Base-by-base conservation (phyloP, 1,284 basidiomycete genomes). In the Ceratobasidium sp. region DNA sequence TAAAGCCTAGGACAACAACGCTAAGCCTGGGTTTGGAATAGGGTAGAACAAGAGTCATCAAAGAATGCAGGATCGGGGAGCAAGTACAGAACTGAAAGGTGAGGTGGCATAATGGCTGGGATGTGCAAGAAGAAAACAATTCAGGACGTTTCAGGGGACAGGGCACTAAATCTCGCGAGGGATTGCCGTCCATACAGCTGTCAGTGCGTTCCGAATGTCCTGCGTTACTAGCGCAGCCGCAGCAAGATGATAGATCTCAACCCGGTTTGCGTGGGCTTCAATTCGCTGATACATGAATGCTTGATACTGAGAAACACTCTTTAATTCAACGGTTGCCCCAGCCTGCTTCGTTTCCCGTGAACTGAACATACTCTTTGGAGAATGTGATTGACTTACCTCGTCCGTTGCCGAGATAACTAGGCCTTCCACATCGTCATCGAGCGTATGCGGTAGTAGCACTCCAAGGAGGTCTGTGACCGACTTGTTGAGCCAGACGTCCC, bases 401-500 rank as follows among this genome's bases (percentile, higher is more conserved):
- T n/a, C n/a, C n/a, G n/a, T n/a, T n/a, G n/a, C n/a, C n/a, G n/a
- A n/a, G n/a, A 32, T 45, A 8, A 50, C 12, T 28, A 62, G 21
- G n/a, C 57, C 36, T 1, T 41, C 36, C n/a, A 32, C 45, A 26
- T 34, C 26, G 9, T 62, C 41, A n/a, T 26, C 16, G 12, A 45
- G n/a, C 45, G 50, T 32, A 16, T 62, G 12, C 6, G 43, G 60
- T 14, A 48, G 28, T 16, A 4, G 5, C 4, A 32, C 10, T 8
- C 1, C 18, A 6, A 62, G 43, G 21, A 62, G 30, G 2, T 62
- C 30, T 5, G 5, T 5, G 12, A 48, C 30, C 4, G 60, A 30
- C n/a, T 4, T 23, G 30, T 62, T 62, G 16, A 62, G 60, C 60
- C 60, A 62, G 23, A 14, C 60, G 34, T 62, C 60, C 60, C 60